A percentile compares a stretch with the other conserved stretches of the same genome.
These are phyloP conservation scores for Aspergillus sclerotioniger DNA, from an alignment of 495 filamentous ascomycete genomes.

Conservation along the genomic window DNA sequence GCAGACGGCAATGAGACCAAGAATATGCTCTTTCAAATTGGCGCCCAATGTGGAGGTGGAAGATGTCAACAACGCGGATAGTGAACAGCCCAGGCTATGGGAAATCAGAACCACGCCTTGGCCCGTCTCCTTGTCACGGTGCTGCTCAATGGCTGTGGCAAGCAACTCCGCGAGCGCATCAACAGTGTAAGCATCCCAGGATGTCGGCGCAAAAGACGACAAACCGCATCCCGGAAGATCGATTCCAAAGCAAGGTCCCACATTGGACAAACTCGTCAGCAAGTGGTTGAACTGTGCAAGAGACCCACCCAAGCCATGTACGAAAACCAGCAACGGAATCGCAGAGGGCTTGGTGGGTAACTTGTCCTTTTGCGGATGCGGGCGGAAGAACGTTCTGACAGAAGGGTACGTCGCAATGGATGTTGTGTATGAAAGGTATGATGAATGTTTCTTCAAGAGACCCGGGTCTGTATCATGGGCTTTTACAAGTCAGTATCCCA, in stretches of 20 bases:
- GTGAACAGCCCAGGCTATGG: constrained; percentile 84
- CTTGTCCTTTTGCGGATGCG: constrained; percentile 75
- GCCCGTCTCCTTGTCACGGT: constrained; percentile 60
- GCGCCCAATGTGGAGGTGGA: constrained; percentile 47
- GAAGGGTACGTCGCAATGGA: constrained; percentile 67
- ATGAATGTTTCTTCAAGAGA: constrained; percentile 73
- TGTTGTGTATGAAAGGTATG: constrained; percentile 68
- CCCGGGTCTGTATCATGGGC: constrained; percentile 62
- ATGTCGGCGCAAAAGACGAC: constrained; percentile 65
- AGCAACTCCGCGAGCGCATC: constrained; percentile 74
- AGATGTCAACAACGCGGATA: constrained; percentile 72
- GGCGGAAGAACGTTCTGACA: constrained; percentile 79
- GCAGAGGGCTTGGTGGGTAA: constrained; percentile 69
- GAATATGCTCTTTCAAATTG: constrained; percentile 58
- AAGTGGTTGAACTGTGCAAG: constrained; percentile 83
- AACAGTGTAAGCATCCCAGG: constrained; percentile 77
- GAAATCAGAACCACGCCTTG: constrained; percentile 80
- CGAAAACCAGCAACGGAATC: constrained; percentile 82
- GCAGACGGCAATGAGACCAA: constrained; percentile 78
- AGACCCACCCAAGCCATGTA: constrained; percentile 89
- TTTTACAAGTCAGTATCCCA: constrained; percentile 16
- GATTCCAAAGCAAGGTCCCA: constrained; percentile 84
- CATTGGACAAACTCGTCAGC: constrained; percentile 75
- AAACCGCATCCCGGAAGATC: constrained; percentile 87
- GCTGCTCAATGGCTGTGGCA: constrained; percentile 65